A percentile compares a stretch with the other conserved stretches of the same genome.
Evolutionary conservation across 805 yeast species (phyloP).

Genomic region (Wickerhamomyces mucosus): DNA sequence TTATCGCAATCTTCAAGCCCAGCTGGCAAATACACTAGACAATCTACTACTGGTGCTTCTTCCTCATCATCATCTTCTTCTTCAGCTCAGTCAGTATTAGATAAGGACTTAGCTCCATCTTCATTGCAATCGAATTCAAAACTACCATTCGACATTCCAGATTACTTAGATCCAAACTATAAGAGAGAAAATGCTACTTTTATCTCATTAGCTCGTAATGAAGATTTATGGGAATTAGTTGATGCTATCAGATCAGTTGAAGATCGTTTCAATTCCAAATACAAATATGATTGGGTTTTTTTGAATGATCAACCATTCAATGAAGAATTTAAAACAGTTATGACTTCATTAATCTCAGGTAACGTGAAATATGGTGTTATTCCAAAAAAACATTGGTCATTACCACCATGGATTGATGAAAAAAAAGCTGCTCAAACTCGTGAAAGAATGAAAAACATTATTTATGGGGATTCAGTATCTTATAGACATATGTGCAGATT

Average conservation of each 20-base stretch:
- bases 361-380: constrained; percentile 67
- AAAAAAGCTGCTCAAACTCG: constrained; percentile 52
- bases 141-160: constrained; percentile 1
- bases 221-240: constrained; percentile 53
- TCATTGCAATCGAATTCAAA: background rate
- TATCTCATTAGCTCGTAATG: constrained; percentile 70
- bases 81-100: background rate
- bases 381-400: constrained; percentile 82
- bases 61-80: background rate
- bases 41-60: background rate
- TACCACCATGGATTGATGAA: constrained; percentile 75
- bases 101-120: too few species aligned
- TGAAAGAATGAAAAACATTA: constrained; percentile 41
- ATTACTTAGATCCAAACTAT: constrained; percentile 3
- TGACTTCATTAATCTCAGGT: constrained; percentile 67
- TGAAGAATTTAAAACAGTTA: constrained; percentile 67
- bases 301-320: constrained; percentile 79
- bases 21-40: background rate
- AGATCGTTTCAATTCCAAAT: constrained; percentile 78
- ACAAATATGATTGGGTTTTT: constrained; percentile 91
- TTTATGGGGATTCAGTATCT: constrained; percentile 58
- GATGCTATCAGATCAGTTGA: constrained; percentile 70
- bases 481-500: constrained; percentile 90
- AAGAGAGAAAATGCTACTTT: constrained; percentile 64
- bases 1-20: constrained; percentile 7